These are phyloP conservation scores for Aspergillus puulaauensis DNA, from an alignment of 2,329 filamentous ascomycete species.

Conservation along the genomic window DNA sequence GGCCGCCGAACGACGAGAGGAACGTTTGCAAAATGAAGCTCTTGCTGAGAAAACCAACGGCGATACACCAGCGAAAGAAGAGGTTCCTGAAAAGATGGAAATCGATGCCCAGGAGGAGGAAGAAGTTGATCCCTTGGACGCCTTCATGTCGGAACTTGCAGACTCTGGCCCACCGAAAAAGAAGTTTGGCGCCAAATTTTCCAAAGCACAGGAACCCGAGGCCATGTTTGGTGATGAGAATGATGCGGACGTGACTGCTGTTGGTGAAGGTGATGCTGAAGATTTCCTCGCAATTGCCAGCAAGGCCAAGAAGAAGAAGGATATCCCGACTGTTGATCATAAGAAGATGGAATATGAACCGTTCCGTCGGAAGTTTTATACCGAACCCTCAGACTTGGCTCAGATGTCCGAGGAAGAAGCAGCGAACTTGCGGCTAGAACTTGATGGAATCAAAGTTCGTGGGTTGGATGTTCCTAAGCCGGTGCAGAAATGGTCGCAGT, in stretches of 20 bases:
- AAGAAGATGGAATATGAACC: slow-evolving; percentile 79
- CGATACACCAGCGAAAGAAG: slow-evolving; percentile 48
- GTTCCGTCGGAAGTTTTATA: slow-evolving; percentile 93
- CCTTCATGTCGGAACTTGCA: slow-evolving; percentile 81
- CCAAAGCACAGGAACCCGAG: slow-evolving; percentile 68
- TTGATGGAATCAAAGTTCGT: slow-evolving; percentile 93
- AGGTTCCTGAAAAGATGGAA: slow-evolving; percentile 41
- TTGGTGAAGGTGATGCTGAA: slow-evolving; percentile 62
- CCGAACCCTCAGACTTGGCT: slow-evolving; percentile 79
- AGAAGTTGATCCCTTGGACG: slow-evolving; percentile 87
- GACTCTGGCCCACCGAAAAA: slow-evolving; percentile 50
- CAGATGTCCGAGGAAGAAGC: slow-evolving; percentile 84
- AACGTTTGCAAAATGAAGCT: slow-evolving; percentile 54
- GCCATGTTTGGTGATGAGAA: slow-evolving; percentile 85
- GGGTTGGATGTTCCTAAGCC: slow-evolving; percentile 88
- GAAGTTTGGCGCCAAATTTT: slow-evolving; percentile 32
- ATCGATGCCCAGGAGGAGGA: slow-evolving; percentile 39
- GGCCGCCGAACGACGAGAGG: slow-evolving; percentile 80
- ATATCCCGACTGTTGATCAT: slow-evolving; percentile 86
- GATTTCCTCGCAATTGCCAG: slow-evolving; percentile 63
- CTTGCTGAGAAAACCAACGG: slow-evolving; percentile 46
- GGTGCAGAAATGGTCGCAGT: slow-evolving; percentile 95
- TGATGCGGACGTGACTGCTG: slow-evolving; percentile 64
- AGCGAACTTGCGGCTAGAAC: slow-evolving; percentile 74
- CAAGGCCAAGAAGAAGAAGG: slow-evolving; percentile 85